A percentile compares a stretch with the other conserved stretches of the same genome.
phyloP scores from a whole-genome alignment of 495 filamentous ascomycete species.

The Extremus antarcticus region DNA sequence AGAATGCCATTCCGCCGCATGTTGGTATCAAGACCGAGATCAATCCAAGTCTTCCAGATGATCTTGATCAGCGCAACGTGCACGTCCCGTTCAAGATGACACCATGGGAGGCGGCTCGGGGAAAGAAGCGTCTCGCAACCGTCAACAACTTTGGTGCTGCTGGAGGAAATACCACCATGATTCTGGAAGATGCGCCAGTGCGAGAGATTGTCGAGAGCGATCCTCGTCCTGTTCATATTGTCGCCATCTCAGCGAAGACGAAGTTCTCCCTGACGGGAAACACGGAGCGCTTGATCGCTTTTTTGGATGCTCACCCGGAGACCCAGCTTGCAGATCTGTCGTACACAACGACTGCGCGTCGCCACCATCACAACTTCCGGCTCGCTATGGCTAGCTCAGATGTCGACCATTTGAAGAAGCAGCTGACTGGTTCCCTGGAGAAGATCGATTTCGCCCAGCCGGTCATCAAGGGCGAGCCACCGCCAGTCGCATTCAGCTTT shows the following conservation, averaged over 20 bases:
- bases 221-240: conserved; percentile 37
- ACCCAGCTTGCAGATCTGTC: conserved; percentile 32
- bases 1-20: conserved; percentile 73
- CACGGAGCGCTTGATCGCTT: conserved; percentile 39
- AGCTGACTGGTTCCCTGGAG: conserved; percentile 30
- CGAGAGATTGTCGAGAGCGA: conserved; percentile 38
- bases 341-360: conserved; percentile 36
- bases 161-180: conserved; percentile 34
- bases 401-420: no score
- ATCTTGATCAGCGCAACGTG: conserved; percentile 63
- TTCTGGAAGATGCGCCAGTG: conserved; percentile 45
- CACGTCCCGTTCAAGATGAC: conserved; percentile 52
- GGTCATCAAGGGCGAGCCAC: conserved; percentile 33
- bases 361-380: conserved; percentile 38
- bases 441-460: conserved; percentile 34
- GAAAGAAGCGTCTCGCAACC: conserved; percentile 51
- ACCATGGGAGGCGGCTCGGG: conserved; percentile 52
- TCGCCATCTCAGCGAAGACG: conserved; percentile 44
- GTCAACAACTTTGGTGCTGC: conserved; percentile 37
- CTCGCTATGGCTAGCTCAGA: conserved; percentile 30
- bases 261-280: conserved; percentile 46
- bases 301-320: conserved; percentile 39
- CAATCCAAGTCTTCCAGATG: conserved; percentile 70
- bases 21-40: conserved; percentile 78
- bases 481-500: conserved; percentile 42